These are phyloP conservation scores for Phytophthora quininea DNA, from an alignment of 352 stramenopile genomes.

Conservation along the genomic window DNA sequence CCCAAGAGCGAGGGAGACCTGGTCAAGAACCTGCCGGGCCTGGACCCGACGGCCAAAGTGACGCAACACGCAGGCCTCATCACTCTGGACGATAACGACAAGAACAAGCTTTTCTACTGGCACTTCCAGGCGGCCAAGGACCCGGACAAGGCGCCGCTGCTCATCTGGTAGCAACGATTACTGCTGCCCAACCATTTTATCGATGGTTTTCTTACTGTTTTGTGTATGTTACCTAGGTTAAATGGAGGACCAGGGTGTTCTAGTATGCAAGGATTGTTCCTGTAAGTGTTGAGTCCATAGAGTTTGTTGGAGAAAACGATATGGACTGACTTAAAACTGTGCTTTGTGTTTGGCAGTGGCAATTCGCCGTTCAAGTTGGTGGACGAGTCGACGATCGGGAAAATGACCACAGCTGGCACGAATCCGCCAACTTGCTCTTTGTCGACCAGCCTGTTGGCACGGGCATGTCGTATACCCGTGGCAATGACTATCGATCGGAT, in stretches of 20 bases:
- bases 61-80: conserved; percentile 74
- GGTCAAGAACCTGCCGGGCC: conserved; percentile 54
- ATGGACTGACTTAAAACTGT: background rate
- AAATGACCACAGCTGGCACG: conserved; percentile 82
- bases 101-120: conserved; percentile 84
- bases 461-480: conserved; percentile 71
- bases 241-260: conserved; percentile 85
- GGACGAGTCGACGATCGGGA: conserved; percentile 50
- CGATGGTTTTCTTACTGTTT: background rate
- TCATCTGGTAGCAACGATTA: conserved; percentile 58
- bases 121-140: conserved; percentile 62
- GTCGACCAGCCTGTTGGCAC: conserved; percentile 84
- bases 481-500: conserved; percentile 57
- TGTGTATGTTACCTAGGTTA: conserved; percentile 43
- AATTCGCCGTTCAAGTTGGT: conserved; percentile 76
- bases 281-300: conserved; percentile 35
- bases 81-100: conserved; percentile 45
- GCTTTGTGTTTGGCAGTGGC: conserved; percentile 29
- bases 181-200: background rate
- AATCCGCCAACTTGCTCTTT: conserved; percentile 82
- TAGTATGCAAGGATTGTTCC: conserved; percentile 80
- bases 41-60: conserved; percentile 57
- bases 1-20: conserved; percentile 38
- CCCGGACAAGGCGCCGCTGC: conserved; percentile 56
- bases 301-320: background rate